Evolutionary conservation across 1,139 yeast genomes (phyloP), one percentile per base, ranked within the genome.

Genomic region (Zhuliangozyma blackwelliae): DNA sequence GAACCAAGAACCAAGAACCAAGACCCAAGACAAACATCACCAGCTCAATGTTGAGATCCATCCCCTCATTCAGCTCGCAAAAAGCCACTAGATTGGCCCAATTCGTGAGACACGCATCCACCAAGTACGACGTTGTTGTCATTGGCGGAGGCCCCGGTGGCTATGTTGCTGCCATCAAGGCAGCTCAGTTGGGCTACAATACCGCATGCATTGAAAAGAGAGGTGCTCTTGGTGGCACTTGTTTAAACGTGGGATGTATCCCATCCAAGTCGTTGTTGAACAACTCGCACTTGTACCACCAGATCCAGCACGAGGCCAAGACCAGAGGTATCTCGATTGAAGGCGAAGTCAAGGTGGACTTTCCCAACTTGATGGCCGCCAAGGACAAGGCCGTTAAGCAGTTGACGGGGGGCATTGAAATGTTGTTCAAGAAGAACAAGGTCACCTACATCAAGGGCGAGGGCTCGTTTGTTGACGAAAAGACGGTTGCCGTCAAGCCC

Each of bases 111-210:
- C 61, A 47, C 45, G 65, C 61, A 35, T 65, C 72, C 13, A 47
- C 63, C 44, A 67, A 86, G 61, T 94, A 87, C 61, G 98, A 92
- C 57, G 79, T 90, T 41, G 95, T 90, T 40, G 88, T 94, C 51
- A 85, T 94, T 57, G 99, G 99, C 51, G 98, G 97, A 55, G 99
- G 99, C 41, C 99, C 99, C 49, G 99, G 97, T 64, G 99, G 99
- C 46, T 86, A 86, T 59, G 95, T 94, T 50, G 97, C 97, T 40
- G 98, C 99, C 57, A 94, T 94, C 63, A 90, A 88, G 67, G 97
- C 97, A 41, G 98, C 98, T 36, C 99, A 94, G 71, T 75, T 89
- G 45, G 97, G 97, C 28, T 75, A 76, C 52, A 82, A 89, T 64
- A 88, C 97, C 40, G 98, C 97, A 31, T 92, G 98, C 77, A 73